These are phyloP conservation scores for Trifolium subterraneum DNA, from an alignment of 306 rosid species.

Conservation along the genomic window DNA sequence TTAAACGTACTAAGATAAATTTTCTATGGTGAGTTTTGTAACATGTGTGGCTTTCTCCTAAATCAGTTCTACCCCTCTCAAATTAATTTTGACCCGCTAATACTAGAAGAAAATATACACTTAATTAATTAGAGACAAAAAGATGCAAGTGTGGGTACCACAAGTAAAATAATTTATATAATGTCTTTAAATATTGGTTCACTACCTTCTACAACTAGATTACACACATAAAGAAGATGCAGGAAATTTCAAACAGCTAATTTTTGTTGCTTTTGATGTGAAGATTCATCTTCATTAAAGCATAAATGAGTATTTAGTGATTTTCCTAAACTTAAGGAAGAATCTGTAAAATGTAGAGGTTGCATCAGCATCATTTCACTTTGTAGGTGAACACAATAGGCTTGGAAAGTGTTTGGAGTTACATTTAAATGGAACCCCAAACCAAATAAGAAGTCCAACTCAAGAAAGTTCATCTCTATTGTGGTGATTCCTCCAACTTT, in stretches of 20 bases:
- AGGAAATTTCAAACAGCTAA: slow-evolving; percentile 64
- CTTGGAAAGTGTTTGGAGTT: slow-evolving; percentile 75
- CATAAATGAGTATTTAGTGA: slow-evolving; percentile 62
- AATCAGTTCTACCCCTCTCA: too few relatives aligned
- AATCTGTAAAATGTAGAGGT: slow-evolving; percentile 60
- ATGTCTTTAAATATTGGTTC: slow-evolving; percentile 42
- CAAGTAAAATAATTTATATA: slow-evolving; percentile 35
- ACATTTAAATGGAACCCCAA: slow-evolving; percentile 86
- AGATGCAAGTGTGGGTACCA: slow-evolving; percentile 7
- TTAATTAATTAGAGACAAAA: neutral
- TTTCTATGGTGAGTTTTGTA: too few relatives aligned
- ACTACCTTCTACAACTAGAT: slow-evolving; percentile 46
- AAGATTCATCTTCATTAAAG: slow-evolving; percentile 79
- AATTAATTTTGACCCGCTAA: too few relatives aligned
- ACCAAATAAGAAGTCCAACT: slow-evolving; percentile 89
- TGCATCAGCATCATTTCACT: slow-evolving; percentile 75
- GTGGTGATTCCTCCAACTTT: slow-evolving; percentile 97
- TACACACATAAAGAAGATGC: slow-evolving; percentile 46
- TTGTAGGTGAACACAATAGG: slow-evolving; percentile 71
- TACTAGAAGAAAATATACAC: too few relatives aligned
- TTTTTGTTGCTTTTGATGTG: slow-evolving; percentile 73
- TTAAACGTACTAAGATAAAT: too few relatives aligned
- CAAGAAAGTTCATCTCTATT: slow-evolving; percentile 89
- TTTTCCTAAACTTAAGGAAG: slow-evolving; percentile 58
- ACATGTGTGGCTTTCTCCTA: too few relatives aligned